A percentile compares a stretch with the other conserved stretches of the same genome.
Evolutionary conservation across 2,329 filamentous ascomycete species (phyloP).

Genomic region (Ophiostoma triangulosporum): DNA sequence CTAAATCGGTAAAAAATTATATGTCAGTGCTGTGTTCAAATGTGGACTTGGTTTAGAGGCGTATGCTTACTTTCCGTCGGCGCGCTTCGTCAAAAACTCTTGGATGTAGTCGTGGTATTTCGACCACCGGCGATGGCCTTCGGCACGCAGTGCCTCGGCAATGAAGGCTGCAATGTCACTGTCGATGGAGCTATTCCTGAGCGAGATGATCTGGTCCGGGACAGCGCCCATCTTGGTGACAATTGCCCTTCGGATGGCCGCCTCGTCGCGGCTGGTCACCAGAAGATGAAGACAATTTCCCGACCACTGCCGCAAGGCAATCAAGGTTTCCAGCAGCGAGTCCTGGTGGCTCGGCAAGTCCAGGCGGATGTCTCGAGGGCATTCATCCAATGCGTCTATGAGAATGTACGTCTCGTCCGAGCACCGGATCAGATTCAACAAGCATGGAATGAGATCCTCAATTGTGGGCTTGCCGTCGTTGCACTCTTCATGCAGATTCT

Average conservation of each 20-base stretch:
- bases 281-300: slow-evolving; percentile 18
- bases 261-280: slow-evolving; percentile 21
- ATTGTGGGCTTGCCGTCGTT: neutral
- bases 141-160: neutral
- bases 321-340: slow-evolving; percentile 17
- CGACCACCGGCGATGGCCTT: neutral
- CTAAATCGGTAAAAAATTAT: neutral
- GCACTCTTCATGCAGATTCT: slow-evolving; percentile 12
- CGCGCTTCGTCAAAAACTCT: neutral
- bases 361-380: slow-evolving; percentile 10
- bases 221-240: slow-evolving; percentile 11
- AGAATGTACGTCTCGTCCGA: slow-evolving; percentile 23
- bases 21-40: neutral
- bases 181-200: neutral
- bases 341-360: slow-evolving; percentile 16
- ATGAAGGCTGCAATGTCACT: neutral
- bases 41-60: no score
- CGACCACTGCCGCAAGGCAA: slow-evolving; percentile 16
- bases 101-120: neutral
- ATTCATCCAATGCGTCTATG: slow-evolving; percentile 25
- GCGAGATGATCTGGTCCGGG: slow-evolving; percentile 14
- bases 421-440: slow-evolving; percentile 15
- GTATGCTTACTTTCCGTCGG: neutral
- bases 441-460: slow-evolving; percentile 14
- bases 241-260: slow-evolving; percentile 19